Conservation (phyloP, 768 basidiomycete species). For the Suillus spraguei region DNA sequence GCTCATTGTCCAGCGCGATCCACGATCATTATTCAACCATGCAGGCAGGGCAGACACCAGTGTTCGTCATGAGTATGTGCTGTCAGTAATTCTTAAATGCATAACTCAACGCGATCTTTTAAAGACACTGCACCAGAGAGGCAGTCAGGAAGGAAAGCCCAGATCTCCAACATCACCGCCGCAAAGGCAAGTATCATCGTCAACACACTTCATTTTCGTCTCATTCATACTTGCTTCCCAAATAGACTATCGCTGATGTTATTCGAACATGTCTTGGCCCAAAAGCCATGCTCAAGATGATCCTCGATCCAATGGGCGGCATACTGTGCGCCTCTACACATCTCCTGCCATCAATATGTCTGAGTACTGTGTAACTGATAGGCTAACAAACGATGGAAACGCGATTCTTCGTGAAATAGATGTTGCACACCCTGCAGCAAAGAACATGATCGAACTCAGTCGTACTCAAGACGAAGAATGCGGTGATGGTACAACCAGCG, state of each 20-base stretch:
- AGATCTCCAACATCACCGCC: conserved; percentile 95
- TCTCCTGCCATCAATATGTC: background rate
- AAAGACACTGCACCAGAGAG: conserved; percentile 92
- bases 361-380: conserved; percentile 30
- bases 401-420: conserved; percentile 98
- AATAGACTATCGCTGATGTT: conserved; percentile 94
- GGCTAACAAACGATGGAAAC: conserved; percentile 98
- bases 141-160: conserved; percentile 93
- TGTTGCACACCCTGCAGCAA: conserved; percentile 97
- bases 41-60: conserved; percentile 63
- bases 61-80: conserved; percentile 80
- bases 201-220: background rate
- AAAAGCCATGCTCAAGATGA: conserved; percentile 99
- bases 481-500: conserved; percentile 97
- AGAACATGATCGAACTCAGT: conserved; percentile 99
- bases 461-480: conserved; percentile 99
- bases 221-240: conserved; percentile 8
- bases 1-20: conserved; percentile 1
- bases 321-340: conserved; percentile 67
- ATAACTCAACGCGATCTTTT: conserved; percentile 1
- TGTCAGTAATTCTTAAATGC: background rate
- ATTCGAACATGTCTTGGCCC: conserved; percentile 97
- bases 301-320: conserved; percentile 98
- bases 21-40: conserved; percentile 13
- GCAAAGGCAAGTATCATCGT: conserved; percentile 68